These are phyloP conservation scores for Lyophyllum semitale DNA, from an alignment of 768 basidiomycete species.

Conservation along the genomic window DNA sequence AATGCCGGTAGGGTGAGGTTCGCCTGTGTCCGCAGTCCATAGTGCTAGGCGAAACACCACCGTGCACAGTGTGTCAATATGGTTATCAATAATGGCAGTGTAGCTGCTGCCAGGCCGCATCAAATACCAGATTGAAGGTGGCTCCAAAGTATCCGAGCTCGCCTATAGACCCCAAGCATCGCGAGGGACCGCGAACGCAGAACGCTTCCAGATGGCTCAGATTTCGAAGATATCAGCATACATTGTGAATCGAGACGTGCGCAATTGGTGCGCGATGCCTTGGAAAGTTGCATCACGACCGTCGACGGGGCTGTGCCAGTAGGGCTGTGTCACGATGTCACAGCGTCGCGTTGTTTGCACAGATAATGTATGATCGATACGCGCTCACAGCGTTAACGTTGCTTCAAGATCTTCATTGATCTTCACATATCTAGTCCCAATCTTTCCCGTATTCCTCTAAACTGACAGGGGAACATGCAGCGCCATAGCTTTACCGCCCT, in stretches of 20 bases:
- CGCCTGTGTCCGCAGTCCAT: neutral
- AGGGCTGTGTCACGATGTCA: neutral
- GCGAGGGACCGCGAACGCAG: too few species aligned
- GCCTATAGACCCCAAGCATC: neutral
- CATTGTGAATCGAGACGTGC: too few species aligned
- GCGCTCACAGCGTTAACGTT: conserved; percentile 3
- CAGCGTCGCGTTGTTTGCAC: conserved; percentile 17
- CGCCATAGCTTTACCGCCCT: conserved; percentile 81
- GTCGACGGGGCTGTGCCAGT: neutral
- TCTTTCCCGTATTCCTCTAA: conserved; percentile 2
- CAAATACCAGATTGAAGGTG: neutral
- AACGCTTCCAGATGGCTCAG: neutral
- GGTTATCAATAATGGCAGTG: conserved; percentile 2
- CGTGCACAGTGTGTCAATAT: neutral
- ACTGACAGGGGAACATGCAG: conserved; percentile 47
- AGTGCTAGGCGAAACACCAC: neutral
- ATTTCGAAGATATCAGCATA: neutral
- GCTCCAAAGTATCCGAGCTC: neutral
- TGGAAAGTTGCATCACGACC: neutral
- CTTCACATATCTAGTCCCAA: conserved; percentile 2
- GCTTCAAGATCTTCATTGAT: conserved; percentile 4
- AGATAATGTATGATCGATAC: conserved; percentile 15
- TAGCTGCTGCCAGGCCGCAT: neutral
- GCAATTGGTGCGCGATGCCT: too few species aligned
- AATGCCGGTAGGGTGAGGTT: neutral